Conservation (phyloP, 2,329 filamentous ascomycete genomes). For the Ophiostoma angusticollis region DNA sequence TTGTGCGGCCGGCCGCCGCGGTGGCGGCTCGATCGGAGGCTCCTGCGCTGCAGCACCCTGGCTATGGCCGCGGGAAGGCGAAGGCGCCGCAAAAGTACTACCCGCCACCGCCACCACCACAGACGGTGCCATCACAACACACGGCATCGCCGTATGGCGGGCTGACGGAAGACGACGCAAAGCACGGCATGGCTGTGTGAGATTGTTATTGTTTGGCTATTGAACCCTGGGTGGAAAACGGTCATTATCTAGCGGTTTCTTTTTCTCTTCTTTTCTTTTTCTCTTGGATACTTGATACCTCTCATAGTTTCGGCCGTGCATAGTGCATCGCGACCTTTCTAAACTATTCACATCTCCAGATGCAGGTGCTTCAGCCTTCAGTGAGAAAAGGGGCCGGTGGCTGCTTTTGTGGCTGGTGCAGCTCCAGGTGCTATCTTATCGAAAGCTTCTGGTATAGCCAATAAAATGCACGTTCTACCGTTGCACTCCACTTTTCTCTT, state of each 20-base stretch:
- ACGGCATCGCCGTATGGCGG: slow-evolving; percentile 5
- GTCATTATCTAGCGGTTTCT: neutral
- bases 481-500: neutral
- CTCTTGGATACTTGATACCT: slow-evolving; percentile 1
- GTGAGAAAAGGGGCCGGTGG: too few species aligned
- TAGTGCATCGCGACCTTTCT: slow-evolving; percentile 11
- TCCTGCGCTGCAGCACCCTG: slow-evolving; percentile 34
- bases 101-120: slow-evolving; percentile 4
- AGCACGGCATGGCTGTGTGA: slow-evolving; percentile 4
- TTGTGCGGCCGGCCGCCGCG: neutral
- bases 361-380: too few species aligned
- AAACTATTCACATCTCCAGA: too few species aligned
- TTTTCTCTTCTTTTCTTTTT: neutral
- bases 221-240: neutral
- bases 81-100: too few species aligned
- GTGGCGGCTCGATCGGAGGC: slow-evolving; percentile 17
- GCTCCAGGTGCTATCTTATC: slow-evolving; percentile 6
- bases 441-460: neutral
- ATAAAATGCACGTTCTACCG: neutral
- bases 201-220: neutral
- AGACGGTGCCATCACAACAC: slow-evolving; percentile 3
- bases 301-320: slow-evolving; percentile 6
- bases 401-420: slow-evolving; percentile 5
- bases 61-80: slow-evolving; percentile 27
- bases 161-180: slow-evolving; percentile 10